These are phyloP conservation scores for Teratosphaeria epicoccoides DNA, from an alignment of 2,329 filamentous ascomycete genomes.

Conservation along the genomic window DNA sequence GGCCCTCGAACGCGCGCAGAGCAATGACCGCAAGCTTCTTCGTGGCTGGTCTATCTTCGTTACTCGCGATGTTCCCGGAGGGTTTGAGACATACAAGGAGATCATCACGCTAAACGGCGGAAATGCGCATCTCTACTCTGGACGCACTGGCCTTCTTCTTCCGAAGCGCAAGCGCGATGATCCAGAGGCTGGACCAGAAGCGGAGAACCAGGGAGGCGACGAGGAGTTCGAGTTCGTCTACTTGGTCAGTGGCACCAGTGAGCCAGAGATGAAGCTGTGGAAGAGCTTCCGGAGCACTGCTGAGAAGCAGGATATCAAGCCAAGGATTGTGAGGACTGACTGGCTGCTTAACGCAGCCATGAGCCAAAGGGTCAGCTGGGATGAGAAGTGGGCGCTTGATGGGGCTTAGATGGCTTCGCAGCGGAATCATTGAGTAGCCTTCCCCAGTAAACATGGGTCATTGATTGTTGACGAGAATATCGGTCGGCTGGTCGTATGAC, in stretches of 20 bases:
- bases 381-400: slow-evolving; percentile 22
- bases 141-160: slow-evolving; percentile 52
- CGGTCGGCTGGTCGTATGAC: background rate
- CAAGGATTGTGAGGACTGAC: slow-evolving; percentile 71
- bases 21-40: slow-evolving; percentile 67
- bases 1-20: slow-evolving; percentile 58
- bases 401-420: slow-evolving; percentile 13
- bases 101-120: slow-evolving; percentile 88
- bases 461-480: background rate
- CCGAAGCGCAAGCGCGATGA: slow-evolving; percentile 43
- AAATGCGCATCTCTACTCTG: slow-evolving; percentile 62
- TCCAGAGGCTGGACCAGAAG: slow-evolving; percentile 46
- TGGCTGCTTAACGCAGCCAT: slow-evolving; percentile 88
- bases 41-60: slow-evolving; percentile 72
- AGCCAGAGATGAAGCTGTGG: slow-evolving; percentile 67
- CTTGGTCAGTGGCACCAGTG: slow-evolving; percentile 59
- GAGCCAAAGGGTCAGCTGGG: slow-evolving; percentile 57
- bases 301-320: slow-evolving; percentile 63
- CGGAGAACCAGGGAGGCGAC: slow-evolving; percentile 46
- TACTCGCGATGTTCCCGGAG: slow-evolving; percentile 67
- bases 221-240: slow-evolving; percentile 51
- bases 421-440: slow-evolving; percentile 11
- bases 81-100: slow-evolving; percentile 69
- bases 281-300: slow-evolving; percentile 70
- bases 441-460: background rate